These are phyloP conservation scores for Malassezia brasiliensis DNA, from an alignment of 1,284 basidiomycete genomes.

Conservation along the genomic window DNA sequence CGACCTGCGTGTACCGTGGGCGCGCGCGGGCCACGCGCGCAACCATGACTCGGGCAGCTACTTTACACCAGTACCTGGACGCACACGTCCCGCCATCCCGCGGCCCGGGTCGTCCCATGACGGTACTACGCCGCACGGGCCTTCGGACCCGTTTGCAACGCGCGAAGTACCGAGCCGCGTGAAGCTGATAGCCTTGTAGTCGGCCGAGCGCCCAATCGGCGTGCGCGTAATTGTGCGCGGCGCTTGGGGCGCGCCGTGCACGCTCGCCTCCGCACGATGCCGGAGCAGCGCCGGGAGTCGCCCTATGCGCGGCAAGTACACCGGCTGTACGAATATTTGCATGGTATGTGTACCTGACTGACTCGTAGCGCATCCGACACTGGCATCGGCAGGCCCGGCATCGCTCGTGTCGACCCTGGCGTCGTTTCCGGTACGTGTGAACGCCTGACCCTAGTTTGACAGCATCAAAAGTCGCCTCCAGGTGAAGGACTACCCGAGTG, in stretches of 20 bases:
- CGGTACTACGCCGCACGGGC: not conserved
- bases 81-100: not conserved
- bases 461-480: constrained; percentile 42
- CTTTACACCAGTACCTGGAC: not conserved
- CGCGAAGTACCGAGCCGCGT: constrained; percentile 9
- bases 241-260: no score
- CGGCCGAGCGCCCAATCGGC: not conserved
- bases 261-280: not conserved
- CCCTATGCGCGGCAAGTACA: not conserved
- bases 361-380: constrained; percentile 29
- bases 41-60: not conserved
- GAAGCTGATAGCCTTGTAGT: constrained; percentile 6
- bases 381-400: constrained; percentile 42
- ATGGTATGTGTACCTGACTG: not conserved
- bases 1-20: not conserved
- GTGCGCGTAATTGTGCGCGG: not conserved
- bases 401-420: constrained; percentile 42
- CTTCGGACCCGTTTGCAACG: constrained; percentile 2
- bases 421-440: constrained; percentile 34
- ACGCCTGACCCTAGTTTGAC: constrained; percentile 25
- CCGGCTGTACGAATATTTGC: not conserved
- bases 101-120: not conserved
- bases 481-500: constrained; percentile 43
- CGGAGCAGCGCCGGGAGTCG: constrained; percentile 4
- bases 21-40: not conserved